phyloP scores from a whole-genome alignment of 257 asterid genomes.

The Echites panduratus region DNA sequence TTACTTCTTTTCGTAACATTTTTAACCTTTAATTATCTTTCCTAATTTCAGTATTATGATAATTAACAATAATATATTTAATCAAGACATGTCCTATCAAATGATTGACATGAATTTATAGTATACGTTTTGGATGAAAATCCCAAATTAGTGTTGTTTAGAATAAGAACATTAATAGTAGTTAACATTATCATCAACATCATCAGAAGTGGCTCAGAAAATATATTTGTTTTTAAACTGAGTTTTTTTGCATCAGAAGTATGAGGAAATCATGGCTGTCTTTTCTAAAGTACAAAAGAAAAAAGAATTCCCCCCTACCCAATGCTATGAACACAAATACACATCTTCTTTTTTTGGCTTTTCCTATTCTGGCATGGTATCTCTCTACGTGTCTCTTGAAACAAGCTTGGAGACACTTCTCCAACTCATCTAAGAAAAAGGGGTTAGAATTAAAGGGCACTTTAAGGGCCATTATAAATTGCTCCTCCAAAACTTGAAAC shows the following conservation, averaged over 20 bases:
- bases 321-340: slow-evolving; percentile 19
- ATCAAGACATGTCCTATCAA: slow-evolving; percentile 26
- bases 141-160: slow-evolving; percentile 3
- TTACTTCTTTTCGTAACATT: too few species aligned
- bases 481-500: slow-evolving; percentile 13
- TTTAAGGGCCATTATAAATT: not conserved
- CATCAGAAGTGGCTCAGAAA: slow-evolving; percentile 24
- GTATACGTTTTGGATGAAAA: slow-evolving; percentile 23
- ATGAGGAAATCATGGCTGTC: slow-evolving; percentile 56
- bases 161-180: too few species aligned
- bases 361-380: slow-evolving; percentile 30
- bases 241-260: slow-evolving; percentile 26
- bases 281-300: slow-evolving; percentile 32
- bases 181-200: slow-evolving; percentile 37
- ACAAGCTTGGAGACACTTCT: slow-evolving; percentile 43
- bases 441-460: slow-evolving; percentile 5
- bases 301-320: too few species aligned
- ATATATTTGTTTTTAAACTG: slow-evolving; percentile 3
- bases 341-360: slow-evolving; percentile 34
- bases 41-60: slow-evolving; percentile 18
- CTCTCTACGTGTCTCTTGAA: slow-evolving; percentile 47
- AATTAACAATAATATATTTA: slow-evolving; percentile 2
- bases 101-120: slow-evolving; percentile 34
- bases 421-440: slow-evolving; percentile 30
- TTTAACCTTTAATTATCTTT: not conserved